Base-by-base conservation (phyloP, 805 yeast genomes). In the Wickerhamiella bombiphila region DNA sequence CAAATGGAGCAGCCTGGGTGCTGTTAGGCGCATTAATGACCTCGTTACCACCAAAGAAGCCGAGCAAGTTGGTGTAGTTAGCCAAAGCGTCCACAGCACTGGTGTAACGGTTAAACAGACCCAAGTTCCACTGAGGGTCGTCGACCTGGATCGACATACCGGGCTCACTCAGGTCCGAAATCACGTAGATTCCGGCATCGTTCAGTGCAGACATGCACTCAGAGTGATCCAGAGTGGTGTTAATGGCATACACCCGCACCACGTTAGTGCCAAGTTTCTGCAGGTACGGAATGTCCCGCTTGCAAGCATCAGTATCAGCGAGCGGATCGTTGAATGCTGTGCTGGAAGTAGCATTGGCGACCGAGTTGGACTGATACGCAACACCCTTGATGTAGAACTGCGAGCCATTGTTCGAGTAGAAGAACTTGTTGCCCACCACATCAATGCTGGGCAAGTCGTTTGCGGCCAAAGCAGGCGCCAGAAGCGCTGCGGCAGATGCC, bases 21-120 rank as follows among this genome's bases (percentile, higher is more conserved):
- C 82, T 86, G 35, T 83, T 63, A 47, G 43, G 40, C 54, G 81
- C 83, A 60, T 86, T 88, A 42, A 88, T 74, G 38, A 91, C 97
- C 68, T 88, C 98, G 61, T 91, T 91, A 44, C 97, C 98, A 21
- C 97, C 97, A 61, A 88, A 86, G 69, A 82, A 86, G 2, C 97
- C 98, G 45, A 88, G 66, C 15, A 82, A 71, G 60, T 88, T 88
- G 34, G 76, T 61, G 62, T 86, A 88, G 50, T 70, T 65, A 42
- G 74, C 72, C 64, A 91, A 72, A 48, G 69, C 63, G 59, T 91
- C 96, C 40, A 91, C 74, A 25, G 88, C 95, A 20, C 68, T 60
- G 35, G 79, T 75, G 65, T 88, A 88, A 57, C 96, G 72, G 41
- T 72, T 63, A 61, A 71, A 80, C 39, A 83, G 66, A 21, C 66